These are phyloP conservation scores for Aspergillus sp. DNA, from an alignment of 2,329 filamentous ascomycete species.

Conservation along the genomic window DNA sequence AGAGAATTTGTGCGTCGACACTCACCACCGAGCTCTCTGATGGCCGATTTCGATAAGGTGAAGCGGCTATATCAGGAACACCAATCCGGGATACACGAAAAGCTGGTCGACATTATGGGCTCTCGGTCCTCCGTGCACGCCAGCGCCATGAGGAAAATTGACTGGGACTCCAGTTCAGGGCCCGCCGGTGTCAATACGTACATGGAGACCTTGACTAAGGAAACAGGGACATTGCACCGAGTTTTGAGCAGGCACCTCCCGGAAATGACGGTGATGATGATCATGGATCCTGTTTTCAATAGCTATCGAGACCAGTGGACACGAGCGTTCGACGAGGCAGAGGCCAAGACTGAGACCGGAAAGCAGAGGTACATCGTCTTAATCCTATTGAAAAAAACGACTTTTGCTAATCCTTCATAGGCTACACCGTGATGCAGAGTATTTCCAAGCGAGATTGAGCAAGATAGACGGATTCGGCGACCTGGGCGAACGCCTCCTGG, in stretches of 20 bases:
- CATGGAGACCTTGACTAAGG: slow-evolving; percentile 84
- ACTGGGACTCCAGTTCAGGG: slow-evolving; percentile 64
- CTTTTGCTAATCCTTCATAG: slow-evolving; percentile 45
- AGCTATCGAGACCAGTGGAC: slow-evolving; percentile 80
- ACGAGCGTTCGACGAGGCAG: slow-evolving; percentile 65
- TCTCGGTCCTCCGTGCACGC: slow-evolving; percentile 72
- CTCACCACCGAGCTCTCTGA: slow-evolving; percentile 55
- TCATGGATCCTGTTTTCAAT: slow-evolving; percentile 81
- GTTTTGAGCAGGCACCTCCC: slow-evolving; percentile 80
- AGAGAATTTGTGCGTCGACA: slow-evolving; percentile 88
- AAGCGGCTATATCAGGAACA: slow-evolving; percentile 83
- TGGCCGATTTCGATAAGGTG: slow-evolving; percentile 86
- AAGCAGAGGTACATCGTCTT: slow-evolving; percentile 65
- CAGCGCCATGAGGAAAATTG: slow-evolving; percentile 69
- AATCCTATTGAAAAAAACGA: too few species aligned
- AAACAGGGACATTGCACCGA: slow-evolving; percentile 80
- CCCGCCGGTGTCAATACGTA: slow-evolving; percentile 61
- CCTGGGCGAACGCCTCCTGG: slow-evolving; percentile 67
- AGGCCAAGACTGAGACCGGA: slow-evolving; percentile 65
- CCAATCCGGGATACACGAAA: slow-evolving; percentile 86
- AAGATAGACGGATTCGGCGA: slow-evolving; percentile 79
- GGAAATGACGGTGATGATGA: slow-evolving; percentile 72
- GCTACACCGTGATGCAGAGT: slow-evolving; percentile 73
- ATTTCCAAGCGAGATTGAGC: slow-evolving; percentile 67
- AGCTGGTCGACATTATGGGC: slow-evolving; percentile 89